Evolutionary conservation across 345 rosid genomes (phyloP).

Genomic region (Brassica juncea): DNA sequence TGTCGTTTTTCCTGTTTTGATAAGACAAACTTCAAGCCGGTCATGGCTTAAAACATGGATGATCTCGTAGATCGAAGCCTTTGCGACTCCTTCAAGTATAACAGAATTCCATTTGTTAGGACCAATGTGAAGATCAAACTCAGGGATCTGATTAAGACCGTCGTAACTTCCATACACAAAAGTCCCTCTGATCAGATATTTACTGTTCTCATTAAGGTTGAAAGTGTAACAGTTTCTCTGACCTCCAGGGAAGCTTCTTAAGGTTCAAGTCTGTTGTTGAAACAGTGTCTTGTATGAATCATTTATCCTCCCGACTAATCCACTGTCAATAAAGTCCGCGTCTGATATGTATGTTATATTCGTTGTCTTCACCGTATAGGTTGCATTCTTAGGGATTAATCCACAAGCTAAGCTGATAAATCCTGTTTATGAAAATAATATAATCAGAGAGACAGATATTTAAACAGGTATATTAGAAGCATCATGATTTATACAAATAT

Average conservation of each 20-base stretch:
- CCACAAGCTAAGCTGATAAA: conserved; percentile 40
- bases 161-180: conserved; percentile 43
- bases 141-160: conserved; percentile 18
- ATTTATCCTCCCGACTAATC: conserved; percentile 21
- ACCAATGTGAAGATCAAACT: conserved; percentile 38
- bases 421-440: conserved; percentile 25
- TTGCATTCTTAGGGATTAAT: conserved; percentile 11
- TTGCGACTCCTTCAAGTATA: not conserved
- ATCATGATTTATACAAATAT: not conserved
- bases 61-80: conserved; percentile 5
- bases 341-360: conserved; percentile 33
- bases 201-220: conserved; percentile 21
- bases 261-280: conserved; percentile 29
- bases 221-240: conserved; percentile 42
- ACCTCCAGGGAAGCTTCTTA: conserved; percentile 41
- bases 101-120: conserved; percentile 40
- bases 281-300: not conserved
- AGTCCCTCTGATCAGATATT: conserved; percentile 39
- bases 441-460: not conserved
- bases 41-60: conserved; percentile 33
- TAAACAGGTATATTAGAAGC: not conserved
- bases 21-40: conserved; percentile 35
- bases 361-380: conserved; percentile 25
- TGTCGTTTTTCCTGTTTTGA: conserved; percentile 20
- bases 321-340: conserved; percentile 28